Percentiles rank a stretch among this genome's conserved stretches.
phyloP scores from a whole-genome alignment of 345 rosid genomes.

The Hibiscus tridactylites region DNA sequence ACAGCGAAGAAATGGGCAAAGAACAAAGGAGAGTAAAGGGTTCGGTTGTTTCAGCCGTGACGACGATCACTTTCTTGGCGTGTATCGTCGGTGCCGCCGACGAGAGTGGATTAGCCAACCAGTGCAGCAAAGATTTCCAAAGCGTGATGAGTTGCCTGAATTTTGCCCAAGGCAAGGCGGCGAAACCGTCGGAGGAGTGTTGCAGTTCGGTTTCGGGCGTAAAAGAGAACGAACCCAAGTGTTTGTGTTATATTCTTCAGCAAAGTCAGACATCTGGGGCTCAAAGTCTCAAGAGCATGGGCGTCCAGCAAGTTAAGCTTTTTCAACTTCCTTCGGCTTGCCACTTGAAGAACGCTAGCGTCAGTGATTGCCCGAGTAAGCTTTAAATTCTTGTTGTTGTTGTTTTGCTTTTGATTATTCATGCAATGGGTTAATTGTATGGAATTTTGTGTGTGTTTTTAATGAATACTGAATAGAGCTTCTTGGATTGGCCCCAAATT shows the following conservation, averaged over 20 bases:
- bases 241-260: constrained; percentile 69
- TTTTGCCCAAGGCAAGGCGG: constrained; percentile 54
- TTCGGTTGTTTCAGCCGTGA: not conserved
- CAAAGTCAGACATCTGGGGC: constrained; percentile 42
- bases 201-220: constrained; percentile 47
- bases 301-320: constrained; percentile 51
- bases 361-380: constrained; percentile 63
- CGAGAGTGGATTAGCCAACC: not conserved
- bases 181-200: constrained; percentile 50
- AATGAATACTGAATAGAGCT: constrained; percentile 39
- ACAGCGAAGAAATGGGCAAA: not conserved
- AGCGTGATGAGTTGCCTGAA: constrained; percentile 58
- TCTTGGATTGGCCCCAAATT: constrained; percentile 65
- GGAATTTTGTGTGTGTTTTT: not conserved
- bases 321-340: constrained; percentile 86
- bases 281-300: constrained; percentile 43
- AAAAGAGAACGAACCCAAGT: constrained; percentile 55
- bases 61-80: not conserved
- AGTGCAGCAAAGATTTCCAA: constrained; percentile 40
- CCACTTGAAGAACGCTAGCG: constrained; percentile 54
- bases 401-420: not conserved
- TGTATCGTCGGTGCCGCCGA: constrained; percentile 3
- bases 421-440: not conserved
- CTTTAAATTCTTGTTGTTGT: not conserved
- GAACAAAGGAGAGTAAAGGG: not conserved